Evolutionary conservation across 1,284 basidiomycete species (phyloP).

Genomic region (Trichosporon sp.): DNA sequence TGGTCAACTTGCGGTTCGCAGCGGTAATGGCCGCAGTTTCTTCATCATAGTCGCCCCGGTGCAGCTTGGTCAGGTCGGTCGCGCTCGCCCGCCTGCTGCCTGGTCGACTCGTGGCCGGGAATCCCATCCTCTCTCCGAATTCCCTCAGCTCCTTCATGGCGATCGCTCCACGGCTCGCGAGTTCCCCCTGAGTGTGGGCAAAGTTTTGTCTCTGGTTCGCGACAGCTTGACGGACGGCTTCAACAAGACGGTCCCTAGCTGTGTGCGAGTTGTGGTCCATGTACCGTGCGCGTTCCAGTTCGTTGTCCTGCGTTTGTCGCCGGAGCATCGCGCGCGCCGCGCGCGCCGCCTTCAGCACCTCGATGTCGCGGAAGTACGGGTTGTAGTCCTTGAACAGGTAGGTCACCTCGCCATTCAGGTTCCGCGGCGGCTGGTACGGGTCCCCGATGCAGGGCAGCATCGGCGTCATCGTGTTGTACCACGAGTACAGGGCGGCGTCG

Average conservation of each 20-base stretch:
- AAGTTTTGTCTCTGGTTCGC: constrained; percentile 34
- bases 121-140: constrained; percentile 31
- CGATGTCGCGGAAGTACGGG: constrained; percentile 53
- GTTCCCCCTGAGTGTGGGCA: constrained; percentile 39
- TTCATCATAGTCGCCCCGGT: constrained; percentile 21
- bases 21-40: constrained; percentile 32
- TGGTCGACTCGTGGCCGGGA: constrained; percentile 14
- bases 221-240: constrained; percentile 42
- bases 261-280: constrained; percentile 22
- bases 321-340: constrained; percentile 50
- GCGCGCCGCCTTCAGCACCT: constrained; percentile 52
- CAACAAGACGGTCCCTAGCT: constrained; percentile 35
- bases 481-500: constrained; percentile 64
- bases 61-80: constrained; percentile 6
- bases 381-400: constrained; percentile 58
- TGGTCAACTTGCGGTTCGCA: constrained; percentile 18
- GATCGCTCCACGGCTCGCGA: constrained; percentile 36
- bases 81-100: constrained; percentile 12
- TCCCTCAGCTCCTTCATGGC: constrained; percentile 43
- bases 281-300: constrained; percentile 26
- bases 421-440: constrained; percentile 48
- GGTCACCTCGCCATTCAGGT: constrained; percentile 32
- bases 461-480: constrained; percentile 44
- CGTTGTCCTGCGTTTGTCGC: constrained; percentile 42
- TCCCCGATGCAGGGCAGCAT: constrained; percentile 41